Evolutionary conservation across 495 filamentous ascomycete genomes (phyloP), one percentile per base, ranked within the genome.

Genomic region (Pseudevernia furfuracea): DNA sequence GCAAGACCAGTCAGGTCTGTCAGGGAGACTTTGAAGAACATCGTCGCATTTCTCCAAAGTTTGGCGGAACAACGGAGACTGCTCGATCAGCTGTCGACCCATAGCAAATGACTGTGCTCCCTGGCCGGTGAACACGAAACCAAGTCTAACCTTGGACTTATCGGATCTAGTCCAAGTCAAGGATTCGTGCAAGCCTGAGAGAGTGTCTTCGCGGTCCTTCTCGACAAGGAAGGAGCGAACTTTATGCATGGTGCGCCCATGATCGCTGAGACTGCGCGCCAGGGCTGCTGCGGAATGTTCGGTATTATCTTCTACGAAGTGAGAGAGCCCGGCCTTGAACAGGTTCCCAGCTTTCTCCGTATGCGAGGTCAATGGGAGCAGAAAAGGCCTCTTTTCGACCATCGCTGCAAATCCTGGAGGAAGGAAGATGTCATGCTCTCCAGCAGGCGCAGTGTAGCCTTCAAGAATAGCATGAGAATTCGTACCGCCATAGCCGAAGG

Each of bases 401-500:
- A 64, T 65, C 7, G 28, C 34, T 15, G 39, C 53, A 9, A 48
- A 59, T 1, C 58, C 63, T 15, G 28, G 30, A 32, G 59, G 48
- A 9, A 66, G 37, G 3, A 30, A 30, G 4, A 36, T 28, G 8
- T 32, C 38, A 7, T 49, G 21, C 21, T 59, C 23, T 32, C 37
- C 60, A 21, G 37, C 55, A 14, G 41, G 60, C 9, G 25, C 25
- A 19, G 41, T 28, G 58, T 65, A 23, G 67, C 58, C 71, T 19
- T 74, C 73, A 9, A 75, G 28, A 14, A 75, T 70, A 0, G 73
- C 75, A 63, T 82, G 79, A 2, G 76, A 76, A 59, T 84, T 84
- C 2, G 79, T 66, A 12, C 82, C 82, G 1, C 82, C 82, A 39
- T 78, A 79, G 3, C 79, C 81, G 59, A 80, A 80, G 15, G 72